phyloP scores from a whole-genome alignment of 2,329 filamentous ascomycete species.

The Penicillium freii region DNA sequence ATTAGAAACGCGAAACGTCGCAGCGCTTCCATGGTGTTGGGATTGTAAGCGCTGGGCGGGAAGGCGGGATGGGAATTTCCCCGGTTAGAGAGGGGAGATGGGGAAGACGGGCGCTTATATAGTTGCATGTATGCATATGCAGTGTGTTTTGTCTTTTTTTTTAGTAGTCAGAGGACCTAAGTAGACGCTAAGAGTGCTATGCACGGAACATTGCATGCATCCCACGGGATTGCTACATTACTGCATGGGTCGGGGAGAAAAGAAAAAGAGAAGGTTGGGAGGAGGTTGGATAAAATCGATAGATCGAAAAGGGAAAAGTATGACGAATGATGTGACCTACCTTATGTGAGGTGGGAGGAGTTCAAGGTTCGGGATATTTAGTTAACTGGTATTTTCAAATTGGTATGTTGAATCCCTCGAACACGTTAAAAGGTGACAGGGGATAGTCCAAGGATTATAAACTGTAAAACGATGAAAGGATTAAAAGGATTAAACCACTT shows the following conservation, averaged over 20 bases:
- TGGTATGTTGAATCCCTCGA: conserved; percentile 13
- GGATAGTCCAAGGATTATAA: conserved; percentile 9
- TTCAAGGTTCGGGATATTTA: conserved; percentile 6
- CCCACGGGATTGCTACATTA: neutral
- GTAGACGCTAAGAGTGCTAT: neutral
- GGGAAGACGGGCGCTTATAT: conserved; percentile 21
- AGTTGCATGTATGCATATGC: conserved; percentile 10
- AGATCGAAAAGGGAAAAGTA: conserved; percentile 7
- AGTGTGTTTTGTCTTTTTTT: conserved; percentile 13
- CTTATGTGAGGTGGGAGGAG: conserved; percentile 23
- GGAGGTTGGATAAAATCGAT: conserved; percentile 11
- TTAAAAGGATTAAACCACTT: neutral
- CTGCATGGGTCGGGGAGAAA: neutral
- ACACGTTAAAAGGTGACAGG: conserved; percentile 22
- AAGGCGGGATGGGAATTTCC: neutral
- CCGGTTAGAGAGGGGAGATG: neutral
- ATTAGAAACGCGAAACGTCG: neutral
- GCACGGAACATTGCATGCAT: conserved; percentile 20
- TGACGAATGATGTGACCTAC: conserved; percentile 12
- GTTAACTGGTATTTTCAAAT: neutral
- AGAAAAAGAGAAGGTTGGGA: neutral
- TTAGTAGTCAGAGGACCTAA: neutral
- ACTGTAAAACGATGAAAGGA: neutral
- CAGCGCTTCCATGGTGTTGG: conserved; percentile 5
- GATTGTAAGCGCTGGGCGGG: conserved; percentile 18